Percentiles rank a stretch among this genome's conserved stretches.
Evolutionary conservation across 1,284 basidiomycete species (phyloP).

Genomic region (Puccinia coronata): DNA sequence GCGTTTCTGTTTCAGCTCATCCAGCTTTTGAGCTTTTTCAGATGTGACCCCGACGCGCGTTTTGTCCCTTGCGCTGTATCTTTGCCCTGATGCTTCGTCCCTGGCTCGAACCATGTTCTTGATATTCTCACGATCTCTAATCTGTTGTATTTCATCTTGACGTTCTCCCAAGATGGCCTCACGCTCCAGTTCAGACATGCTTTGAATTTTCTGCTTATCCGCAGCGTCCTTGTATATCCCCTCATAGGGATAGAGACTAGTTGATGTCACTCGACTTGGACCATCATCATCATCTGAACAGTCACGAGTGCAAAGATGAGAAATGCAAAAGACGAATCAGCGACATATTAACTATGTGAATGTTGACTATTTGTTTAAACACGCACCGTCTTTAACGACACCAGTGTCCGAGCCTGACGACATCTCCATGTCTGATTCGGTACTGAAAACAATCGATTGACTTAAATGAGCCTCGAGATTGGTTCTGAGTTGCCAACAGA

Average conservation of each 20-base stretch:
- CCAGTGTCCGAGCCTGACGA: conserved; percentile 42
- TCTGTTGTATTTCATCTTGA: conserved; percentile 46
- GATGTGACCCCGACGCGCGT: conserved; percentile 32
- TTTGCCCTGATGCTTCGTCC: conserved; percentile 34
- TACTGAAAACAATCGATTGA: not conserved
- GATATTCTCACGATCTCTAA: conserved; percentile 46
- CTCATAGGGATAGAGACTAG: conserved; percentile 39
- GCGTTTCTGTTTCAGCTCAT: conserved; percentile 47
- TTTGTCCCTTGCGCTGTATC: conserved; percentile 44
- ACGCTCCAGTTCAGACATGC: conserved; percentile 42
- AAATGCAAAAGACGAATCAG: not conserved
- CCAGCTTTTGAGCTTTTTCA: conserved; percentile 44
- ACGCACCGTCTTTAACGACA: conserved; percentile 21
- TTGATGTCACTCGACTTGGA: conserved; percentile 8
- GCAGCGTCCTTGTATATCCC: conserved; percentile 36
- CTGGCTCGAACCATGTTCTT: conserved; percentile 48
- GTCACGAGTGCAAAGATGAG: not conserved
- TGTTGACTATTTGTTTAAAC: not conserved
- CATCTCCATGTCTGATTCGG: conserved; percentile 50
- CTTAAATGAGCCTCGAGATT: not conserved
- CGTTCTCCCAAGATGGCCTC: conserved; percentile 44
- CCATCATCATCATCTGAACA: conserved; percentile 34
- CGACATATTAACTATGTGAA: not conserved
- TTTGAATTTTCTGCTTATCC: conserved; percentile 37
- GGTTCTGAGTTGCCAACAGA: not conserved